These are phyloP conservation scores for Actinidia chinensis DNA, from an alignment of 179 eudicot species.

Conservation along the genomic window DNA sequence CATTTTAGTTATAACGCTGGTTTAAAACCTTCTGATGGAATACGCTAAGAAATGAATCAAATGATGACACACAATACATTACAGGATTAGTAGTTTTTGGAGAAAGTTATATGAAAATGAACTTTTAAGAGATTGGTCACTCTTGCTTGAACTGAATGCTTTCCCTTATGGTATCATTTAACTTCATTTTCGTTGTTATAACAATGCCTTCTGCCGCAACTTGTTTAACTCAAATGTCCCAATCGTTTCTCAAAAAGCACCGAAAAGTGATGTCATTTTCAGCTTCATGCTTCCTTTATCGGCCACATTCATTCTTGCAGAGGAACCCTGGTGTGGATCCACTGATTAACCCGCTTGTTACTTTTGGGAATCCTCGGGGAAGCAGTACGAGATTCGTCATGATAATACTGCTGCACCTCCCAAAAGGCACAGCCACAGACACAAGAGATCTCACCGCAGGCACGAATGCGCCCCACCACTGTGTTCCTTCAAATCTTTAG, in stretches of 20 bases:
- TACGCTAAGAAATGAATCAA: no score
- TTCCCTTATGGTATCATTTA: background rate
- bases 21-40: background rate
- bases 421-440: conserved; percentile 24
- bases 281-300: background rate
- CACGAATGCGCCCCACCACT: conserved; percentile 32
- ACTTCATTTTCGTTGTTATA: background rate
- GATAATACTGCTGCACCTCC: conserved; percentile 14
- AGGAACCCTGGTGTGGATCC: conserved; percentile 15
- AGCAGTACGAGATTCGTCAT: conserved; percentile 15
- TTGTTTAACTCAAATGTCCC: no score
- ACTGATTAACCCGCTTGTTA: conserved; percentile 29
- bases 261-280: background rate
- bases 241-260: no score
- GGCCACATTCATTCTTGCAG: conserved; percentile 18
- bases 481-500: conserved; percentile 11
- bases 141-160: background rate
- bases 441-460: conserved; percentile 32
- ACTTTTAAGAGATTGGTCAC: background rate
- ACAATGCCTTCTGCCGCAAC: no score
- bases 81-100: background rate
- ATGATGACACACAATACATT: background rate
- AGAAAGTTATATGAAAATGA: background rate
- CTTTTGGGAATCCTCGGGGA: conserved; percentile 30
- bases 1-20: background rate